A percentile compares a stretch with the other conserved stretches of the same genome.
Evolutionary conservation across 2,329 filamentous ascomycete species (phyloP).

Genomic region (Fusarium sp.): DNA sequence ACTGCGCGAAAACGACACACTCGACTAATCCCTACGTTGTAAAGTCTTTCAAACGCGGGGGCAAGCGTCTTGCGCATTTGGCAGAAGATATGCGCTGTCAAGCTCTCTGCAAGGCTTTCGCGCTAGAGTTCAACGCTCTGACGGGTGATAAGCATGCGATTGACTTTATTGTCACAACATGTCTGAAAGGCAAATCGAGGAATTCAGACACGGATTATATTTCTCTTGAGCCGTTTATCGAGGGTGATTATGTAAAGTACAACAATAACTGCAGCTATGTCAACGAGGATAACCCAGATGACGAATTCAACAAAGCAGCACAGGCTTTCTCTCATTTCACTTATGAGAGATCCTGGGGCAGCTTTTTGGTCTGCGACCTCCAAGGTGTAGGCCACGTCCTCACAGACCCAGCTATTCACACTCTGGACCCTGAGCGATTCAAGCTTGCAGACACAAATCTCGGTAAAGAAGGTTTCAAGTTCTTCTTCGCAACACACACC

Average conservation of each 20-base stretch:
- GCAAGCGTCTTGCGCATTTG: conserved; percentile 48
- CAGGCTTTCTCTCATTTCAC: conserved; percentile 60
- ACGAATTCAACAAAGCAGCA: conserved; percentile 49
- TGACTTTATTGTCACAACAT: conserved; percentile 52
- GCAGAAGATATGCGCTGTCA: conserved; percentile 57
- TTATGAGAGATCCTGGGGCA: conserved; percentile 56
- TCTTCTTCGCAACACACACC: conserved; percentile 54
- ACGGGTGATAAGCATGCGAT: conserved; percentile 44
- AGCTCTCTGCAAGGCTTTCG: conserved; percentile 57
- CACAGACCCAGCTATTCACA: conserved; percentile 57
- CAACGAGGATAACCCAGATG: conserved; percentile 42
- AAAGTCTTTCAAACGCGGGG: conserved; percentile 50
- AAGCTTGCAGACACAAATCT: conserved; percentile 53
- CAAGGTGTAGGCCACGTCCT: conserved; percentile 55
- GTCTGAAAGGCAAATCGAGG: conserved; percentile 42
- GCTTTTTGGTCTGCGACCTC: conserved; percentile 54
- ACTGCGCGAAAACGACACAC: conserved; percentile 51
- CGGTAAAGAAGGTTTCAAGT: conserved; percentile 54
- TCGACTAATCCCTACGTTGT: conserved; percentile 51
- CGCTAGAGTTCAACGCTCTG: conserved; percentile 57
- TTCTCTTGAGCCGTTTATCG: conserved; percentile 55
- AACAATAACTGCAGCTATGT: conserved; percentile 54
- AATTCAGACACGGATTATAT: conserved; percentile 37
- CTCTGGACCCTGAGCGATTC: conserved; percentile 52
- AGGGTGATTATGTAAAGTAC: conserved; percentile 56